Evolutionary conservation across 2,329 filamentous ascomycete genomes (phyloP), one percentile per base, ranked within the genome.

Genomic region (Talaromyces marneffei): DNA sequence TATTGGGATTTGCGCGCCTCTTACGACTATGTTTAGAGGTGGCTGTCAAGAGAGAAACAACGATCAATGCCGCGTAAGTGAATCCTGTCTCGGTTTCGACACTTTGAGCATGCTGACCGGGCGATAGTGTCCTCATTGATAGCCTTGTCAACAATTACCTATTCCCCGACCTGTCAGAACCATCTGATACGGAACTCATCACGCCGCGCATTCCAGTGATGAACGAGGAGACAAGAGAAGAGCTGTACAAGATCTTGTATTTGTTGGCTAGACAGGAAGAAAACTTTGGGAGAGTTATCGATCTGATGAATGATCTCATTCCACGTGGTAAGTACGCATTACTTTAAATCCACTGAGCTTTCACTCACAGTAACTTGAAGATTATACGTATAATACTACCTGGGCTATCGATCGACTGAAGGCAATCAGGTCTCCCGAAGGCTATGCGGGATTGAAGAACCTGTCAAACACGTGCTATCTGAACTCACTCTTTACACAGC

Each of bases 381-480:
- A 82, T 6, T 88, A 88, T 66, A 78, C 80, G 14, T 87, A 87
- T 64, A 84, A 90, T 0, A 77, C 88, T 3, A 77, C 77, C 4
- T 83, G 80, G 69, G 74, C 79, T 52, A 88, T 90, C 64, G 89
- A 93, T 56, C 82, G 87, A 35, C 75, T 75, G 40, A 87, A 84
- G 68, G 83, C 85, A 16, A 83, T 95, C n/a, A 86, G 91, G 64
- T 86, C 90, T 1, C 77, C 84, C 1, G 89, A 89, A 64, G 92
- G 91, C 20, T 96, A 96, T 71, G 86, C 89, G n/a, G 94, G 94
- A 1, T 76, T 99, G n/a, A 84, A 84, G 61, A 99, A 99, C 69
- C 82, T 97, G 16, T 94, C 91, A 9, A 96, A 97, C 71, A 97
- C 95, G 0, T 99, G 94, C 75, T 99, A 99, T 72, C 83, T 97